Evolutionary conservation across 257 asterid species (phyloP).

Genomic region (Solanum stenotomum): DNA sequence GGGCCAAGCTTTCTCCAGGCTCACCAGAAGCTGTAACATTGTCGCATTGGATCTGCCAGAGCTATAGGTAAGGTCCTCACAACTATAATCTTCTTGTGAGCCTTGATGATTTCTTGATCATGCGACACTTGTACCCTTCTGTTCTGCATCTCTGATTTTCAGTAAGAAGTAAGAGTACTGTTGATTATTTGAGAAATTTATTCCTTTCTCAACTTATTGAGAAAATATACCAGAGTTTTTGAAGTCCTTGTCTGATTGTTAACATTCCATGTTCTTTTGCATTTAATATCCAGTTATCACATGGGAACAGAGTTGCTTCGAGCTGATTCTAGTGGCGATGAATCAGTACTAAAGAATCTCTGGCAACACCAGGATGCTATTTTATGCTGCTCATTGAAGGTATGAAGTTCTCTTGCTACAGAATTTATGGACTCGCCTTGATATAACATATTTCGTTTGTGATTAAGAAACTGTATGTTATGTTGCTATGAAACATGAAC

Average conservation of each 20-base stretch:
- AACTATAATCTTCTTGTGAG: background rate
- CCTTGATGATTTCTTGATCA: background rate
- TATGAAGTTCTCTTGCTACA: slow-evolving; percentile 4
- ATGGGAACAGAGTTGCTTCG: slow-evolving; percentile 62
- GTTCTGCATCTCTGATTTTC: background rate
- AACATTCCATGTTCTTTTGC: background rate
- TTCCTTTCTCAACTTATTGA: background rate
- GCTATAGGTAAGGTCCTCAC: slow-evolving; percentile 47
- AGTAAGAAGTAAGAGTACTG: background rate
- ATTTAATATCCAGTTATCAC: slow-evolving; percentile 45
- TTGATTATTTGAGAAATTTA: background rate
- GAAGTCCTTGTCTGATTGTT: background rate
- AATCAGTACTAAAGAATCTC: slow-evolving; percentile 60
- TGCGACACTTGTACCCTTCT: background rate
- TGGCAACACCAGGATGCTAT: slow-evolving; percentile 98
- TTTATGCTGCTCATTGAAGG: slow-evolving; percentile 94
- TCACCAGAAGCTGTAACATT: slow-evolving; percentile 93
- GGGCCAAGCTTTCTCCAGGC: slow-evolving; percentile 53
- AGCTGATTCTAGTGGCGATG: slow-evolving; percentile 40
- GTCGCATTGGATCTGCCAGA: slow-evolving; percentile 93
- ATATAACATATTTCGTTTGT: background rate
- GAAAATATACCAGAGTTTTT: background rate
- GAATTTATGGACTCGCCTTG: background rate
- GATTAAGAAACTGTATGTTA: background rate
- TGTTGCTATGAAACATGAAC: background rate